These are phyloP conservation scores for Hyaloscypha variabilis DNA, from an alignment of 495 filamentous ascomycete species.

Conservation along the genomic window DNA sequence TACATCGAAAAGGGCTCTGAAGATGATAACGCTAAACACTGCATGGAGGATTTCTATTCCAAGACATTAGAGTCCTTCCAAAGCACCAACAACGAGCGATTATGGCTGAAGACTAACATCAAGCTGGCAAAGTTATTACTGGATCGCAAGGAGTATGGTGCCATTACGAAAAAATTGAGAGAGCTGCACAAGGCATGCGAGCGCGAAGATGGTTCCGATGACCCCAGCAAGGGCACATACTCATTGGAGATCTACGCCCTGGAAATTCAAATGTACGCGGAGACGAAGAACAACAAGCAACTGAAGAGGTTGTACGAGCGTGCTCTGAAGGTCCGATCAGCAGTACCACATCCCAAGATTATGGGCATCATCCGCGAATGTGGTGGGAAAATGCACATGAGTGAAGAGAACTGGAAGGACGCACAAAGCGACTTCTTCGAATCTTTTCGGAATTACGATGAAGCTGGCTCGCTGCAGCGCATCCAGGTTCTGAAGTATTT, in stretches of 20 bases:
- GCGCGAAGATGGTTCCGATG: slow-evolving; percentile 84
- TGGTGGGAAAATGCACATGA: slow-evolving; percentile 99
- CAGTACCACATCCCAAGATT: slow-evolving; percentile 96
- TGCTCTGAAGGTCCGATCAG: slow-evolving; percentile 87
- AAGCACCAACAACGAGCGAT: slow-evolving; percentile 93
- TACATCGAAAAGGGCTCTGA: slow-evolving; percentile 86
- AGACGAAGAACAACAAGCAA: slow-evolving; percentile 96
- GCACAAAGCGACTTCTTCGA: slow-evolving; percentile 98
- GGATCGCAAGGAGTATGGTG: slow-evolving; percentile 84
- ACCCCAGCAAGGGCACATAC: slow-evolving; percentile 95
- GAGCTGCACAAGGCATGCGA: slow-evolving; percentile 91
- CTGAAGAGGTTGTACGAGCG: slow-evolving; percentile 91
- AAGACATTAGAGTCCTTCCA: slow-evolving; percentile 92
- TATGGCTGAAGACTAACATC: slow-evolving; percentile 98
- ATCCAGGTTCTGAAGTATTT: slow-evolving; percentile 98
- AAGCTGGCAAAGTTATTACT: slow-evolving; percentile 91
- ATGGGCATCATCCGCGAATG: slow-evolving; percentile 99
- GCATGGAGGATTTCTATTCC: slow-evolving; percentile 96
- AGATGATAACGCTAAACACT: slow-evolving; percentile 74
- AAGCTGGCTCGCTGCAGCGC: slow-evolving; percentile 91
- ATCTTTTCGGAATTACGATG: slow-evolving; percentile 98
- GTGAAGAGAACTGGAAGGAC: slow-evolving; percentile 98
- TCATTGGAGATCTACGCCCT: slow-evolving; percentile 93
- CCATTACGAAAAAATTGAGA: slow-evolving; percentile 80
- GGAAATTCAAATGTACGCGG: slow-evolving; percentile 98